phyloP scores from a whole-genome alignment of 2,329 filamentous ascomycete genomes.

The Exophiala sp. region DNA sequence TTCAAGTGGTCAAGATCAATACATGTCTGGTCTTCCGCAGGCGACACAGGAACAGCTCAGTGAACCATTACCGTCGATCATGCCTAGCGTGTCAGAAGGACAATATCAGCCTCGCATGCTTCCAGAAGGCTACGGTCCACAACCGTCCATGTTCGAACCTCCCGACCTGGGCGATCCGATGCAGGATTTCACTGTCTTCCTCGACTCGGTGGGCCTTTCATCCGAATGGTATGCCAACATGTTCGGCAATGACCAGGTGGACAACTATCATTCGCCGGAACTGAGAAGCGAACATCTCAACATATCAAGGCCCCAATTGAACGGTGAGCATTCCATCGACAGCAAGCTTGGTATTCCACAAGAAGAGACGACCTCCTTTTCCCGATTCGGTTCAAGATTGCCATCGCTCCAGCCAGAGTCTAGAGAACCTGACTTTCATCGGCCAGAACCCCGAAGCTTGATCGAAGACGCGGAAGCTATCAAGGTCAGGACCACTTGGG shows the following conservation, averaged over 20 bases:
- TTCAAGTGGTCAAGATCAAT: constrained; percentile 38
- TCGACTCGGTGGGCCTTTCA: constrained; percentile 46
- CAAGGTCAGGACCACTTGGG: constrained; percentile 41
- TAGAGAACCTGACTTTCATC: constrained; percentile 37
- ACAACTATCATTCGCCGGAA: constrained; percentile 38
- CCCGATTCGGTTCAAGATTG: constrained; percentile 44
- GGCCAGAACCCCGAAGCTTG: constrained; percentile 34
- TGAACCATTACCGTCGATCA: constrained; percentile 24
- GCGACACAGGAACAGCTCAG: constrained; percentile 27
- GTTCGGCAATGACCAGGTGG: constrained; percentile 34
- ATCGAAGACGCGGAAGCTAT: constrained; percentile 35
- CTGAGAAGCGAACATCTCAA: constrained; percentile 33
- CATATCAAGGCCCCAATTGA: constrained; percentile 35
- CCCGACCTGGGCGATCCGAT: constrained; percentile 45
- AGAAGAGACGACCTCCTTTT: constrained; percentile 38
- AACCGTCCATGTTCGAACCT: constrained; percentile 38
- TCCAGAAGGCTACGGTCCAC: constrained; percentile 26
- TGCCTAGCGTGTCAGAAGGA: constrained; percentile 24
- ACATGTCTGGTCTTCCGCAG: constrained; percentile 23
- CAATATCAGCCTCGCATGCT: constrained; percentile 28
- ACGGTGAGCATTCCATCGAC: constrained; percentile 38
- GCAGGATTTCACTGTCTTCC: constrained; percentile 45
- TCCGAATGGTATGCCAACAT: constrained; percentile 47
- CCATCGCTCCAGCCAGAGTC: constrained; percentile 45
- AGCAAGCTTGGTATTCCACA: constrained; percentile 37